phyloP scores from a whole-genome alignment of 164 flowering plant species.

The grape (Vitis vinifera) region ASM3070453v1 NC_081805.1:9685001-9685500 shows the following conservation, averaged over 20 bases:
- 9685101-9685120: constrained; percentile 74
- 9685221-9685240: constrained; percentile 96
- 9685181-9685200: constrained; percentile 65
- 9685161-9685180: constrained; percentile 65
- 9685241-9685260: constrained; percentile 26
- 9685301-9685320: neutral
- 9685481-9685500: neutral
- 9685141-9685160: constrained; percentile 89
- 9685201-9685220: constrained; percentile 89
- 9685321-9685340: neutral
- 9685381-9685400: neutral
- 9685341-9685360: neutral
- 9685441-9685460: neutral
- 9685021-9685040: constrained; percentile 52
- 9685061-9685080: constrained; percentile 67
- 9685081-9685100: constrained; percentile 72
- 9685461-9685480: neutral
- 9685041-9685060: constrained; percentile 91
- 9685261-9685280: neutral
- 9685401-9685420: neutral
- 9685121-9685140: constrained; percentile 82
- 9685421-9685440: neutral
- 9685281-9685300: neutral
- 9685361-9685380: neutral
- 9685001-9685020: constrained; percentile 25